Percentiles rank a stretch among this genome's conserved stretches.
Conservation (phyloP, 495 filamentous ascomycete species). For the Parathielavia appendiculata region DNA sequence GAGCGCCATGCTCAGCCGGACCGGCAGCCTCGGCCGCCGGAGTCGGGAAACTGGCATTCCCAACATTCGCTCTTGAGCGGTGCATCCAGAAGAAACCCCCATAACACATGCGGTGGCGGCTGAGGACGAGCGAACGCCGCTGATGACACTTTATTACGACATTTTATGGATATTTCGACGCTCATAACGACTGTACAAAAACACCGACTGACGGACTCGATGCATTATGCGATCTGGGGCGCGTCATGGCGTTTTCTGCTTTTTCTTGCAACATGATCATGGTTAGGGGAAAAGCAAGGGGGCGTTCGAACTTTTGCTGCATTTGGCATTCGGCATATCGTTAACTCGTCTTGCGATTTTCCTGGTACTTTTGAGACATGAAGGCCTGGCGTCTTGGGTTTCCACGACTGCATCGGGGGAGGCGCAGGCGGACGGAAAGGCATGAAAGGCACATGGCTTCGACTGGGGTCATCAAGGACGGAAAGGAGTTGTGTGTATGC, state of each 20-base stretch:
- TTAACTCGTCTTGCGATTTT: background rate
- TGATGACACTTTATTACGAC: background rate
- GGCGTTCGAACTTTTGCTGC: background rate
- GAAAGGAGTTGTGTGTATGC: background rate
- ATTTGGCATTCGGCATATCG: conserved; percentile 2
- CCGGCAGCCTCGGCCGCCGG: conserved; percentile 40
- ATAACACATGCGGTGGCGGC: background rate
- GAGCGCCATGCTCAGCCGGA: conserved; percentile 37
- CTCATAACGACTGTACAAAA: conserved; percentile 3
- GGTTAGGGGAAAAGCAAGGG: background rate
- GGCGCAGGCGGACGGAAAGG: background rate
- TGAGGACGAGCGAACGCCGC: background rate
- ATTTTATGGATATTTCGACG: background rate
- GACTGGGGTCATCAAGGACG: background rate
- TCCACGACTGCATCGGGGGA: background rate
- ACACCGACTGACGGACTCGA: background rate
- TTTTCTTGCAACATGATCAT: background rate
- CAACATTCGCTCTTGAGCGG: conserved; percentile 12
- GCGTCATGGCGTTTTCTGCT: conserved; percentile 5
- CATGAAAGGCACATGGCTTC: background rate
- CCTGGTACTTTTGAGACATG: background rate
- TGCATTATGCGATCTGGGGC: background rate
- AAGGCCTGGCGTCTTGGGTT: background rate
- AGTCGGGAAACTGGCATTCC: conserved; percentile 36
- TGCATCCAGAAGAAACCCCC: background rate